Evolutionary conservation across 1,139 yeast genomes (phyloP).

Genomic region (Yamadazyma songkhlaensis): DNA sequence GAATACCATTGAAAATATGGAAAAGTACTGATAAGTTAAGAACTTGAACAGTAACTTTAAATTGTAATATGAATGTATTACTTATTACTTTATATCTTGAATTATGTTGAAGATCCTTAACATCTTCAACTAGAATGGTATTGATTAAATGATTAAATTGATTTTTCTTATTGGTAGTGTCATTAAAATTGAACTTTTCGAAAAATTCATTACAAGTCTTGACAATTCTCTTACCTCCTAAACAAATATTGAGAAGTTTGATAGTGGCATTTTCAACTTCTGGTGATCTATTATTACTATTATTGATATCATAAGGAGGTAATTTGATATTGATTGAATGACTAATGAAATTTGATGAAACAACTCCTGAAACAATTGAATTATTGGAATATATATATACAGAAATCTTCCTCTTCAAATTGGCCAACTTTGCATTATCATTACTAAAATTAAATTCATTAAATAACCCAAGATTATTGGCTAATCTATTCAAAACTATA

Average conservation of each 20-base stretch:
- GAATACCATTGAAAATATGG: constrained; percentile 4
- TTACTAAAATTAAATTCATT: constrained; percentile 5
- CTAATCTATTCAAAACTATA: constrained; percentile 16
- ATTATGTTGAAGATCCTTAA: background rate
- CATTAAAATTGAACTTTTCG: background rate
- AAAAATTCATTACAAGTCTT: background rate
- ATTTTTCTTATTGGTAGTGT: background rate
- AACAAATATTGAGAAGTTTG: background rate
- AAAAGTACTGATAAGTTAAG: constrained; percentile 3
- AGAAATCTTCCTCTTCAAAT: constrained; percentile 5
- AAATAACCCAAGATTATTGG: constrained; percentile 5
- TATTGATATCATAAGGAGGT: background rate
- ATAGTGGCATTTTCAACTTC: constrained; percentile 3
- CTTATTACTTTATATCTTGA: background rate
- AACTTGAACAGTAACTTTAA: background rate
- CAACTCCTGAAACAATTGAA: constrained; percentile 3
- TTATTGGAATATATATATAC: constrained; percentile 3
- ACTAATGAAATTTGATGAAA: background rate
- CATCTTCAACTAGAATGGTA: background rate
- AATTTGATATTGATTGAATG: constrained; percentile 1
- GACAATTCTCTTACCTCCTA: background rate
- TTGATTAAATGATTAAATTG: background rate
- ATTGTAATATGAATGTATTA: constrained; percentile 4
- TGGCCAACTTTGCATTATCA: constrained; percentile 3
- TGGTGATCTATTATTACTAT: constrained; percentile 2